phyloP scores from a whole-genome alignment of 306 rosid species.

The Pterocarpus macrocarpus region DNA sequence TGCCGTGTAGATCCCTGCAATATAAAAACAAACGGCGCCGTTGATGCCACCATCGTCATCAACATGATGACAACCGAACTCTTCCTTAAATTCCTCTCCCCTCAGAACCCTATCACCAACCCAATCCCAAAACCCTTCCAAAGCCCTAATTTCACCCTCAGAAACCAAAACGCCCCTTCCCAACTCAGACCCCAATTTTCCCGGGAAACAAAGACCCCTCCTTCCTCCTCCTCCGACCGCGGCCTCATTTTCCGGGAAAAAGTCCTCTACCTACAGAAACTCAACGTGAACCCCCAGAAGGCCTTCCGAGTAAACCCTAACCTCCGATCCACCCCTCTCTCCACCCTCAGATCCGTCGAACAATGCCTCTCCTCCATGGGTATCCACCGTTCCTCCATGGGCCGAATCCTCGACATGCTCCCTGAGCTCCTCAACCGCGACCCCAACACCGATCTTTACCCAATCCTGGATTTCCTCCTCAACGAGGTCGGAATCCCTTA shows the following conservation, averaged over 20 bases:
- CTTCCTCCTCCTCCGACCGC: slow-evolving; percentile 47
- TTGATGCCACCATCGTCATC: background rate
- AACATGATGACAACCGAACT: slow-evolving; percentile 45
- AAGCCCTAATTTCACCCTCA: slow-evolving; percentile 45
- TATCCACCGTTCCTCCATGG: slow-evolving; percentile 59
- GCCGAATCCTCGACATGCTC: slow-evolving; percentile 84
- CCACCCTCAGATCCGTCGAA: slow-evolving; percentile 66
- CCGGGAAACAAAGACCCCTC: slow-evolving; percentile 32
- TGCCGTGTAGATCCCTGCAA: background rate
- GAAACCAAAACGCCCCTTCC: background rate
- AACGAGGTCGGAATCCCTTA: slow-evolving; percentile 71
- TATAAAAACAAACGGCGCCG: background rate
- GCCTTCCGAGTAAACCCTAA: slow-evolving; percentile 72
- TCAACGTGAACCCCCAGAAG: slow-evolving; percentile 65
- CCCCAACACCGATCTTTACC: slow-evolving; percentile 70
- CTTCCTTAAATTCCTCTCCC: slow-evolving; percentile 20
- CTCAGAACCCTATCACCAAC: slow-evolving; percentile 11
- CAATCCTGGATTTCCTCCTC: slow-evolving; percentile 81
- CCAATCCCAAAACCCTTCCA: slow-evolving; percentile 42
- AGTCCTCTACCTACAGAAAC: slow-evolving; percentile 68
- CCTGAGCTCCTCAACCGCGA: slow-evolving; percentile 79
- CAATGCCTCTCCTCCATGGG: slow-evolving; percentile 78
- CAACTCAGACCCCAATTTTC: slow-evolving; percentile 43
- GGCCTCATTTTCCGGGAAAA: slow-evolving; percentile 80
- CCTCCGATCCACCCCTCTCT: slow-evolving; percentile 65